Conservation (phyloP, 352 stramenopile genomes). For the Phytophthora aleatoria region DNA sequence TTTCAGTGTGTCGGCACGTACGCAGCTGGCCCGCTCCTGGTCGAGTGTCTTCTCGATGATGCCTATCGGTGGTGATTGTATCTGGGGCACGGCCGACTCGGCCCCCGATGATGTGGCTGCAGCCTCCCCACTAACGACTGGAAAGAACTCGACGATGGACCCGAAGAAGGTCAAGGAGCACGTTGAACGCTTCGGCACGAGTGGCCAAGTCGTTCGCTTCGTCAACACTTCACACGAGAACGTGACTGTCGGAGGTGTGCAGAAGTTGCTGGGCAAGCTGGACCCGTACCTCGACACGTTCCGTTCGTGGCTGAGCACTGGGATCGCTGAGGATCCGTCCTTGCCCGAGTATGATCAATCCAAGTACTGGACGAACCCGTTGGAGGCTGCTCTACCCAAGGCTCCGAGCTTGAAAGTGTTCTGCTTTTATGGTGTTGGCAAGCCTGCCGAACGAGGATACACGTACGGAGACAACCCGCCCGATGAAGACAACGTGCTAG, state of each 20-base stretch:
- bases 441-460: constrained; percentile 89
- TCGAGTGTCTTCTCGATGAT: constrained; percentile 92
- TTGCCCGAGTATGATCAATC: constrained; percentile 54
- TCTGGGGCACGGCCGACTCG: constrained; percentile 78
- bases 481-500: constrained; percentile 37
- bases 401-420: constrained; percentile 94
- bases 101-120: constrained; percentile 73
- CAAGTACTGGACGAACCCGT: constrained; percentile 90
- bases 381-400: constrained; percentile 83
- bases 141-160: constrained; percentile 35
- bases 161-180: constrained; percentile 46
- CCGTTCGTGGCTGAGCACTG: constrained; percentile 48
- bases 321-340: constrained; percentile 49
- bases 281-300: constrained; percentile 59
- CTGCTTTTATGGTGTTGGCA: constrained; percentile 94
- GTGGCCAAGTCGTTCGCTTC: constrained; percentile 62
- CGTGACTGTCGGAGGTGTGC: constrained; percentile 55
- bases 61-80: constrained; percentile 89
- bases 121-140: constrained; percentile 53
- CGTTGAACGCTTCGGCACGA: constrained; percentile 49
- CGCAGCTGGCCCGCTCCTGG: constrained; percentile 70
- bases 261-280: constrained; percentile 49
- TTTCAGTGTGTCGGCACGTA: constrained; percentile 62
- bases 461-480: constrained; percentile 61
- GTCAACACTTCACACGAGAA: constrained; percentile 56